Evolutionary conservation across 345 rosid species (phyloP).

Genomic region (Arabidopsis suecica): DNA sequence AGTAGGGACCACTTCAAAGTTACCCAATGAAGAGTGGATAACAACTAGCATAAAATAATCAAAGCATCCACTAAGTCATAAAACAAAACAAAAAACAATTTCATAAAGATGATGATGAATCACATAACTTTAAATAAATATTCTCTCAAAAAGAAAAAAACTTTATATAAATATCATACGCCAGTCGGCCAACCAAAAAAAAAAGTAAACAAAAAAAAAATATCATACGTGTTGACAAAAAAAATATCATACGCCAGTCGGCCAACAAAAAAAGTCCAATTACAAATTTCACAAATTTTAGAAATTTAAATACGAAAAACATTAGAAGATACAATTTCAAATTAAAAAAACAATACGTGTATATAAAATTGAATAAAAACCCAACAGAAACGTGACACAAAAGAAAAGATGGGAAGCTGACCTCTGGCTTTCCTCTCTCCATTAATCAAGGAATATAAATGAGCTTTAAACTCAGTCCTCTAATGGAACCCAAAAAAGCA

Average conservation of each 20-base stretch:
- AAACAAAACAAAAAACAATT: not conserved
- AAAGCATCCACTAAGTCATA: conserved; percentile 8
- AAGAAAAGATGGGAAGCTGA: conserved; percentile 40
- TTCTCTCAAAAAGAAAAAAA: too few relatives aligned
- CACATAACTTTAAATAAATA: conserved; percentile 1
- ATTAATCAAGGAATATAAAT: conserved; percentile 42
- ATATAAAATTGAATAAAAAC: not conserved
- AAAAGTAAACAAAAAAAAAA: not conserved
- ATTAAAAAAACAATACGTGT: too few relatives aligned
- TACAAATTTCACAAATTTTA: not conserved
- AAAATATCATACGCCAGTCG: too few relatives aligned
- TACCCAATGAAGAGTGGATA: conserved; percentile 8
- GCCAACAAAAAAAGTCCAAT: not conserved
- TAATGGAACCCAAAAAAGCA: not conserved
- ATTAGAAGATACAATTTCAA: too few relatives aligned
- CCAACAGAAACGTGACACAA: conserved; percentile 33
- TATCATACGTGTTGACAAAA: too few relatives aligned
- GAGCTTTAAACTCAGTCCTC: conserved; percentile 20
- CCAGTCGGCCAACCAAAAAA: conserved; percentile 2
- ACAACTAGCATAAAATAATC: not conserved
- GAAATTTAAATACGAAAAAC: too few relatives aligned
- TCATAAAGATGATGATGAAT: conserved; percentile 12
- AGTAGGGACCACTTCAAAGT: conserved; percentile 13
- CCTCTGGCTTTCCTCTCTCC: conserved; percentile 40
- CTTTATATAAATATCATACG: not conserved